phyloP scores from a whole-genome alignment of 2,329 filamentous ascomycete species.

The Cadophora sp. region DNA sequence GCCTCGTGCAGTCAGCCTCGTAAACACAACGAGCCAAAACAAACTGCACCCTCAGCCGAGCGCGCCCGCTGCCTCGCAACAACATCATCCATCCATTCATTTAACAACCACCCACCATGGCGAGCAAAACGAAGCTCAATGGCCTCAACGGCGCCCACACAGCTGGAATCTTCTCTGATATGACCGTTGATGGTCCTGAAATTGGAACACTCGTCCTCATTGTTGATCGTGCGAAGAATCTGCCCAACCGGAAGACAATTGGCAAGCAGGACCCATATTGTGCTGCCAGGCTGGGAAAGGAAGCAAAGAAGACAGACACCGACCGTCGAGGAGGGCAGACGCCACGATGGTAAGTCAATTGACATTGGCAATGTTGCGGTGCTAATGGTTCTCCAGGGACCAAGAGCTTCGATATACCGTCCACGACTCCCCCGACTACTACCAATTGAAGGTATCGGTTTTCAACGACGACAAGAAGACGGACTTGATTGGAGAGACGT shows the following conservation, averaged over 20 bases:
- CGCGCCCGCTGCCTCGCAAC: constrained; percentile 20
- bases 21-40: constrained; percentile 29
- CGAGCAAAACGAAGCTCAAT: constrained; percentile 60
- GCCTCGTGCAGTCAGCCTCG: constrained; percentile 28
- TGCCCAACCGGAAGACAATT: constrained; percentile 96
- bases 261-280: constrained; percentile 99
- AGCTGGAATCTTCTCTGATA: constrained; percentile 92
- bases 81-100: constrained; percentile 19
- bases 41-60: constrained; percentile 22
- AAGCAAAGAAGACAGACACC: constrained; percentile 95
- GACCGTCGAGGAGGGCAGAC: constrained; percentile 95
- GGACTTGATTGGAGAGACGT: constrained; percentile 93
- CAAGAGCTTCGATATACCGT: constrained; percentile 96
- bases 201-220: constrained; percentile 94
- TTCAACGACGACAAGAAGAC: constrained; percentile 99
- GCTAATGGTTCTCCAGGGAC: constrained; percentile 69
- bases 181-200: constrained; percentile 88
- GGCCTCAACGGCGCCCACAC: constrained; percentile 74
- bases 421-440: constrained; percentile 96
- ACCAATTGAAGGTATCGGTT: constrained; percentile 91
- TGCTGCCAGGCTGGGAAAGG: constrained; percentile 90
- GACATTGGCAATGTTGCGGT: background rate
- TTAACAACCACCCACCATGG: constrained; percentile 49
- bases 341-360: constrained; percentile 78
- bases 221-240: constrained; percentile 93